These are phyloP conservation scores for Pinus tabuliformis DNA, from an alignment of 75 land plant species.

Conservation along the genomic window DNA sequence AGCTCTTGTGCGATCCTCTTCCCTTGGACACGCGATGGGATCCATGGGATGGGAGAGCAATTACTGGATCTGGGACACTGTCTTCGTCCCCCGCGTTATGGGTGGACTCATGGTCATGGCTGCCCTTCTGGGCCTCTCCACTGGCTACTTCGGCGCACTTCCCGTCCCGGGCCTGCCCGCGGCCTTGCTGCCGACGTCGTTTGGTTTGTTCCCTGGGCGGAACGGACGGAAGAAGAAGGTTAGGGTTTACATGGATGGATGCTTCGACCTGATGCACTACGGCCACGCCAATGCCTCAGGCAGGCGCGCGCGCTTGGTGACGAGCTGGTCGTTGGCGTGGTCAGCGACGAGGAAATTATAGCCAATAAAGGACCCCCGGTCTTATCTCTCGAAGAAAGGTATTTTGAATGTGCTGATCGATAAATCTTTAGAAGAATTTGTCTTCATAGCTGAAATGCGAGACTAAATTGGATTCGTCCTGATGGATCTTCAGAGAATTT, in stretches of 20 bases:
- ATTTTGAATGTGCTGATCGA: too few relatives aligned
- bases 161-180: constrained; percentile 28
- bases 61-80: constrained; percentile 51
- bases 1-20: too few relatives aligned
- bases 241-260: constrained; percentile 66
- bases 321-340: constrained; percentile 91
- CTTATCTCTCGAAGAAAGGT: constrained; percentile 83
- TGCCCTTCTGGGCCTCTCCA: constrained; percentile 41
- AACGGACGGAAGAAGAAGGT: constrained; percentile 39
- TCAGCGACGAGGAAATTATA: constrained; percentile 88
- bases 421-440: too few relatives aligned
- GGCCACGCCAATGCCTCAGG: constrained; percentile 70
- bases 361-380: constrained; percentile 97
- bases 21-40: too few relatives aligned
- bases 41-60: constrained; percentile 7
- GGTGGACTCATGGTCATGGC: constrained; percentile 64
- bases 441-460: too few relatives aligned
- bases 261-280: constrained; percentile 69
- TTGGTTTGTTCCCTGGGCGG: constrained; percentile 40
- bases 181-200: constrained; percentile 11
- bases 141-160: constrained; percentile 50
- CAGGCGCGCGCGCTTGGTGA: constrained; percentile 92
- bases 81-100: constrained; percentile 39
- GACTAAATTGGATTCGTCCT: too few relatives aligned
- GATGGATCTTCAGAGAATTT: too few relatives aligned